These are phyloP conservation scores for Solanum pennellii DNA, from an alignment of 257 asterid species.

Conservation along the genomic window DNA sequence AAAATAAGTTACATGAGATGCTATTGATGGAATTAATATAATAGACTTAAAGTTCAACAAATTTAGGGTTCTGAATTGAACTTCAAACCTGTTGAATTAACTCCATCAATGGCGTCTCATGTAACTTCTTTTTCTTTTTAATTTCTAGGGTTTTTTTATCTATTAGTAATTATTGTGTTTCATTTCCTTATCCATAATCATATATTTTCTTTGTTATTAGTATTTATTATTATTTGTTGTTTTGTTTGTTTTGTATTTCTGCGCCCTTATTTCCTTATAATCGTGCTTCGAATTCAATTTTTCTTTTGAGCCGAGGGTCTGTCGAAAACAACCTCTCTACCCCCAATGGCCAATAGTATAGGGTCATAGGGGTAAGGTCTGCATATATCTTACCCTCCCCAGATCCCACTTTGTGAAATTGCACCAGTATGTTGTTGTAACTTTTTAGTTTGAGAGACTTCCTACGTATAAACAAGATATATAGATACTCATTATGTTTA, in stretches of 20 bases:
- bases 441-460: background rate
- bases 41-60: background rate
- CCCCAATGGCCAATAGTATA: background rate
- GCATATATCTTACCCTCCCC: background rate
- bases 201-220: background rate
- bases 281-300: background rate
- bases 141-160: background rate
- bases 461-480: background rate
- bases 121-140: conserved; percentile 15
- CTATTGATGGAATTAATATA: conserved; percentile 25
- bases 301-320: background rate
- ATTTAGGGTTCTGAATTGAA: conserved; percentile 15
- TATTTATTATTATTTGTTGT: background rate
- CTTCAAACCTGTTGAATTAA: background rate
- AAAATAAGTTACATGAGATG: conserved; percentile 40
- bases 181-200: background rate
- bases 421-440: background rate
- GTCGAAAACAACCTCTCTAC: background rate
- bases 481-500: background rate
- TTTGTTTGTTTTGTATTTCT: background rate
- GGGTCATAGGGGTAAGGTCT: background rate
- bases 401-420: background rate
- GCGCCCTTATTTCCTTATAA: background rate
- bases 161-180: background rate
- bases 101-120: conserved; percentile 45